phyloP scores from a whole-genome alignment of 2,329 filamentous ascomycete species.

The Pseudodiploospora longispora region DNA sequence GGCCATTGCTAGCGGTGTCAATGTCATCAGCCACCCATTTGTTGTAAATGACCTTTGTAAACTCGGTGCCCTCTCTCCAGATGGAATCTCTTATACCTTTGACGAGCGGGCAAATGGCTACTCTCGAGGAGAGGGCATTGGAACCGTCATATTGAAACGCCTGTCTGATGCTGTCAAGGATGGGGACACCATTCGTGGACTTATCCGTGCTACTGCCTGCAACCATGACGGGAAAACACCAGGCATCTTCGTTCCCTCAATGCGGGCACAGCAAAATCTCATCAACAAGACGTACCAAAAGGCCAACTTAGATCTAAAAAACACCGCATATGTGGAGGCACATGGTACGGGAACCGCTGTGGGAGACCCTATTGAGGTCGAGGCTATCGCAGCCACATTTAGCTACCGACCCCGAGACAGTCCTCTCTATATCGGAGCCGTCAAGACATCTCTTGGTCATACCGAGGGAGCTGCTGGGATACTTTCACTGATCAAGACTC shows the following conservation, averaged over 20 bases:
- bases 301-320: neutral
- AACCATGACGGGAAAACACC: neutral
- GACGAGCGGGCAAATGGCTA: constrained; percentile 28
- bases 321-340: neutral
- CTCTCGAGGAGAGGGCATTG: constrained; percentile 23
- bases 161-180: neutral
- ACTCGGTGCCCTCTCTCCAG: constrained; percentile 1
- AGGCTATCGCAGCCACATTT: neutral
- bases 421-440: neutral
- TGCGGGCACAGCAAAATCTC: neutral
- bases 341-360: neutral
- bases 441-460: neutral
- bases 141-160: neutral
- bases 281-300: neutral
- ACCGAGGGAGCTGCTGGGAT: neutral
- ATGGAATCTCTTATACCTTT: constrained; percentile 8
- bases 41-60: neutral
- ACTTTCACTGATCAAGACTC: neutral
- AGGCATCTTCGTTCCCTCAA: neutral
- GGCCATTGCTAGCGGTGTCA: constrained; percentile 37
- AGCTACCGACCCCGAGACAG: neutral
- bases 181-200: neutral
- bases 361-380: neutral
- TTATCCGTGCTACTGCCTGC: neutral
- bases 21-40: constrained; percentile 22